Conservation (phyloP, 148 eudicot genomes). For the Suaeda aralocaspica region DNA sequence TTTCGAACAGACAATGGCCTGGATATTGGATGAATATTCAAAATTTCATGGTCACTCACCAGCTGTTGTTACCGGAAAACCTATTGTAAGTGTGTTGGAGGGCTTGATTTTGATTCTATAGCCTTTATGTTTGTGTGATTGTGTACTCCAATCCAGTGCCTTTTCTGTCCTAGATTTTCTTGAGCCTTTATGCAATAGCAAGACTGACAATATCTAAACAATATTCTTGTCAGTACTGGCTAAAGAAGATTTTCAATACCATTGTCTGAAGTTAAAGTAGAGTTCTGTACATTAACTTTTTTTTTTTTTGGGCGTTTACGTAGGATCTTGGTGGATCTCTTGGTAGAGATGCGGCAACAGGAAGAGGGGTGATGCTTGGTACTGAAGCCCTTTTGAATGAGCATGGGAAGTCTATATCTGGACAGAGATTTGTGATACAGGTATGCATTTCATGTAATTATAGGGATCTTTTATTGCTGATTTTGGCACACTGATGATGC, state of each 20-base stretch:
- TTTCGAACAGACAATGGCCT: constrained; percentile 88
- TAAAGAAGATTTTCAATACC: no score
- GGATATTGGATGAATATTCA: constrained; percentile 98
- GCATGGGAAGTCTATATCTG: constrained; percentile 75
- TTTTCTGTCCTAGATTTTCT: no score
- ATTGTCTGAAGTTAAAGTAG: background rate
- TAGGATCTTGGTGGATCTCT: constrained; percentile 99
- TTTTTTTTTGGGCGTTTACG: constrained; percentile 11
- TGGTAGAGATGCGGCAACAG: constrained; percentile 98
- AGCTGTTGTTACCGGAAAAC: constrained; percentile 98
- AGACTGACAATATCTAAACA: no score
- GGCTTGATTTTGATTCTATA: background rate
- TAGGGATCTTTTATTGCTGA: background rate
- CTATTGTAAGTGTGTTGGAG: constrained; percentile 55
- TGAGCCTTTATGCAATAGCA: no score
- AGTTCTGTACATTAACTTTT: background rate
- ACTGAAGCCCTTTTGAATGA: constrained; percentile 89
- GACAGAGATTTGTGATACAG: constrained; percentile 90
- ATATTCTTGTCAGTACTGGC: no score
- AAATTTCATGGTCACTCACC: constrained; percentile 98
- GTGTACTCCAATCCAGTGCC: background rate
- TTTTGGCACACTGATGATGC: background rate
- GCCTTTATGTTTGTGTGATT: background rate
- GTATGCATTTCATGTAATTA: constrained; percentile 26
- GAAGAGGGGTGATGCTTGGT: constrained; percentile 93